phyloP scores from a whole-genome alignment of 208 protist genomes.

The Leishmania amazonensis region DNA sequence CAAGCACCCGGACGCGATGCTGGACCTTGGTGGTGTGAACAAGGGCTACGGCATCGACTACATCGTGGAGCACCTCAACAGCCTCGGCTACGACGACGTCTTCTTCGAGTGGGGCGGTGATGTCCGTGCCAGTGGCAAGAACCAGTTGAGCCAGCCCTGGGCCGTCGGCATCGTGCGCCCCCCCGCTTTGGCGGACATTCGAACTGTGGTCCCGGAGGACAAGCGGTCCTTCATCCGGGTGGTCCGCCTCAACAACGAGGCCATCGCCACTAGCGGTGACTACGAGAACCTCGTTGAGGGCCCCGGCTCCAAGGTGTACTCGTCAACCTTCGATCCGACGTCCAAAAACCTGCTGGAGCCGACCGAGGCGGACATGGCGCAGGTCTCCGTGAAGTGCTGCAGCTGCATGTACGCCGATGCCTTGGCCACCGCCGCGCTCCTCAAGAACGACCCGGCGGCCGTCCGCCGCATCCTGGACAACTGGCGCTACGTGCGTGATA shows the following conservation, averaged over 20 bases:
- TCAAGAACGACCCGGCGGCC: constrained; percentile 59
- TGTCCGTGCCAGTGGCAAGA: constrained; percentile 47
- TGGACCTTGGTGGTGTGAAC: constrained; percentile 64
- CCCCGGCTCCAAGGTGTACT: constrained; percentile 45
- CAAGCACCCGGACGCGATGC: constrained; percentile 48
- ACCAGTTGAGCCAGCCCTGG: constrained; percentile 40
- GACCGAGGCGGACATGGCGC: constrained; percentile 49
- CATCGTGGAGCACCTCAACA: constrained; percentile 49
- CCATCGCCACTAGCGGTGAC: constrained; percentile 64
- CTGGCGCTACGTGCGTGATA: constrained; percentile 57
- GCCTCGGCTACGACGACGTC: constrained; percentile 39
- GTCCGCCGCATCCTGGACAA: constrained; percentile 72
- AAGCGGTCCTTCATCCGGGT: constrained; percentile 54
- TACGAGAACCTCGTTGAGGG: constrained; percentile 68
- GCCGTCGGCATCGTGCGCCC: constrained; percentile 59
- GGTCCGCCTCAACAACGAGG: constrained; percentile 58
- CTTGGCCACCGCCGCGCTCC: constrained; percentile 66
- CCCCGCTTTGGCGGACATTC: constrained; percentile 46
- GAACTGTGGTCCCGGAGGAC: constrained; percentile 24
- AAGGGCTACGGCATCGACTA: constrained; percentile 72
- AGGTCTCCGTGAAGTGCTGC: constrained; percentile 76
- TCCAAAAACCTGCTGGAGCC: constrained; percentile 43
- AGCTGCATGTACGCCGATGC: constrained; percentile 88
- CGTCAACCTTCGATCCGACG: constrained; percentile 40
- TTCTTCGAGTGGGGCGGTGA: constrained; percentile 79